Base-by-base conservation (phyloP, 2,329 filamentous ascomycete species). In the Colletotrichum noveboracense region DNA sequence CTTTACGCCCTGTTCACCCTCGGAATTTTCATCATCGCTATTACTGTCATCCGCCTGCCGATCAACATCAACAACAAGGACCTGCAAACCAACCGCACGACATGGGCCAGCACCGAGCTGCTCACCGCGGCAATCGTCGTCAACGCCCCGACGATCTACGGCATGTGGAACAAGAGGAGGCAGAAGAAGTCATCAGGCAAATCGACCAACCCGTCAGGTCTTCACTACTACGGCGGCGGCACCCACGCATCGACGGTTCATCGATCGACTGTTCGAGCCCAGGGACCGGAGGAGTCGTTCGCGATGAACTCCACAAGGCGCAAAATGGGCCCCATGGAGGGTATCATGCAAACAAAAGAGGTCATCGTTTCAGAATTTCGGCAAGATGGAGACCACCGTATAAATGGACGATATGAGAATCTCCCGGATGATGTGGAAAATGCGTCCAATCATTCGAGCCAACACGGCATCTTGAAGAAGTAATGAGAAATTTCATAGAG, bases 81-180 rank as follows among this genome's bases (percentile, higher is more conserved):
- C 56, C 80, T 80, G 28, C 85, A 85, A 52, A 76, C 82, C 7
- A 83, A 82, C 60, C 81, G 85, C 18, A 84, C 83, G 6, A 83
- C 83, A 2, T 86, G 84, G 82, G 84, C 83, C 7, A 85, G 83
- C 48, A 81, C 81, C 6, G 85, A 87, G 71, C 80, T 86, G n/a
- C 58, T 75, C 10, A 73, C 70, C n/a, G 70, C 73, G 28, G 73
- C 73, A 6, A 34, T 75, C 18, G 84, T 86, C 7, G 85, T 86
- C 24, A 87, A 87, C 68, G 80, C 81, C 0, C 84, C 85, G 1
- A 84, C 84, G 0, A 73, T 86, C 12, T 85, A 83, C 70, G 83
- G 80, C 5, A 74, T 84, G 3, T 83, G 81, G 81, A 84, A 83
- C 36, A 81, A 80, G 61, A 70, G 64, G 12, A 76, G 69, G 43